These are phyloP conservation scores for Septoria petroselini DNA, from an alignment of 2,329 filamentous ascomycete species.

Conservation along the genomic window DNA sequence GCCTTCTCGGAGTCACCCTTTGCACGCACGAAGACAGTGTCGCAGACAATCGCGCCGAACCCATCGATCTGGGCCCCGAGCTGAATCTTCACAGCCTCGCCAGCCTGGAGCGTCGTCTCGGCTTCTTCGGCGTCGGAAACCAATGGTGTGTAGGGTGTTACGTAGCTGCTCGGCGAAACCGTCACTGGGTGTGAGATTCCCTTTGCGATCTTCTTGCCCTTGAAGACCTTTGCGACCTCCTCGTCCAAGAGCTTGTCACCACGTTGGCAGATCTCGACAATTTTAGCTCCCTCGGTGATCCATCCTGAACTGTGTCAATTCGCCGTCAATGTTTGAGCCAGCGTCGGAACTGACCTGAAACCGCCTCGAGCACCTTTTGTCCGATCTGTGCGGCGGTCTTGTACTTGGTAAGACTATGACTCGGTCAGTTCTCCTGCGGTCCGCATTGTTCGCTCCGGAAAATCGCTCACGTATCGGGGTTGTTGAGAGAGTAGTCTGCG, in stretches of 20 bases:
- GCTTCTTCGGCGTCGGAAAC: conserved; percentile 84
- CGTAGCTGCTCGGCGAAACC: conserved; percentile 86
- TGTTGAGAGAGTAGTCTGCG: conserved; percentile 40
- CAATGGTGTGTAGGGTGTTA: conserved; percentile 95
- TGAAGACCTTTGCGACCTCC: conserved; percentile 92
- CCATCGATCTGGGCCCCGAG: conserved; percentile 98
- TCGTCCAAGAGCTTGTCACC: conserved; percentile 93
- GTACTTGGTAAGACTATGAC: conserved; percentile 97
- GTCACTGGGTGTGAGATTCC: conserved; percentile 93
- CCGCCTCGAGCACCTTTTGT: conserved; percentile 88
- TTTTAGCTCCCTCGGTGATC: conserved; percentile 82
- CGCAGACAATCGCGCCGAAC: conserved; percentile 92
- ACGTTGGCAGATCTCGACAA: conserved; percentile 90
- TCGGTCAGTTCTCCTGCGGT: conserved; percentile 85
- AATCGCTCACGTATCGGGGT: conserved; percentile 39
- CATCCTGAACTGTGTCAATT: conserved; percentile 48
- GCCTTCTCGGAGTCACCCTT: conserved; percentile 52
- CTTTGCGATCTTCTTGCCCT: conserved; percentile 95
- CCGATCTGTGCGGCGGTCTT: conserved; percentile 95
- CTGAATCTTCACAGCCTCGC: conserved; percentile 94
- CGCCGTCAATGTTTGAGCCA: not conserved
- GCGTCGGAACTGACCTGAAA: conserved; percentile 54
- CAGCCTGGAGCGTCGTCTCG: conserved; percentile 71
- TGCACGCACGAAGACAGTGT: conserved; percentile 73
- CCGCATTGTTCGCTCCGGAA: not conserved